Conservation (phyloP, 805 yeast genomes). For the Sugiyamaella mastotermitis region DNA sequence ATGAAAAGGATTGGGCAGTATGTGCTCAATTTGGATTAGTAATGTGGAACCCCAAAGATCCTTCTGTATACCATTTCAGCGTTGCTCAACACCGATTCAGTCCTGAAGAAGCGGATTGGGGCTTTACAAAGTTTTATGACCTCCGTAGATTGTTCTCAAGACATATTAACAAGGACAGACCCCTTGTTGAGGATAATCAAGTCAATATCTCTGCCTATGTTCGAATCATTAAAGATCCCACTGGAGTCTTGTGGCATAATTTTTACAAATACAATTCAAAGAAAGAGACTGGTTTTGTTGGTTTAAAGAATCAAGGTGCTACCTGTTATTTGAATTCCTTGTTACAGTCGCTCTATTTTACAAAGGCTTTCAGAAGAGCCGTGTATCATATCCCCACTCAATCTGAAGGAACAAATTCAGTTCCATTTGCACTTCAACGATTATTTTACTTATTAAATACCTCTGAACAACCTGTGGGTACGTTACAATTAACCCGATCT, state of each 20-base stretch:
- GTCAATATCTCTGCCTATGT: slow-evolving; percentile 73
- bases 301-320: slow-evolving; percentile 95
- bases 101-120: slow-evolving; percentile 86
- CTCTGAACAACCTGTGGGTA: slow-evolving; percentile 71
- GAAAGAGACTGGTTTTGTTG: slow-evolving; percentile 82
- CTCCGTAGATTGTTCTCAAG: slow-evolving; percentile 37
- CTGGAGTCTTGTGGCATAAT: slow-evolving; percentile 93
- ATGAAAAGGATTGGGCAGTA: slow-evolving; percentile 57
- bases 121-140: slow-evolving; percentile 75
- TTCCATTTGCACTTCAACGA: slow-evolving; percentile 80
- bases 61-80: slow-evolving; percentile 51
- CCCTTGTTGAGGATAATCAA: slow-evolving; percentile 46
- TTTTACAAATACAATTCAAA: slow-evolving; percentile 76
- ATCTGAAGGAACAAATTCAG: slow-evolving; percentile 51
- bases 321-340: slow-evolving; percentile 94
- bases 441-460: slow-evolving; percentile 75
- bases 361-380: slow-evolving; percentile 71
- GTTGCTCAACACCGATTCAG: slow-evolving; percentile 75
- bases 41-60: slow-evolving; percentile 74
- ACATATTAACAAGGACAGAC: slow-evolving; percentile 33
- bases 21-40: slow-evolving; percentile 88
- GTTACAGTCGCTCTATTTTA: slow-evolving; percentile 83
- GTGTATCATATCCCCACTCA: slow-evolving; percentile 89
- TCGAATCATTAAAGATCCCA: slow-evolving; percentile 74
- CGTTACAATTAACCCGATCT: slow-evolving; percentile 78